phyloP scores from a whole-genome alignment of 192 early-diverging fungal species.

The Geranomyces michiganensis region DNA sequence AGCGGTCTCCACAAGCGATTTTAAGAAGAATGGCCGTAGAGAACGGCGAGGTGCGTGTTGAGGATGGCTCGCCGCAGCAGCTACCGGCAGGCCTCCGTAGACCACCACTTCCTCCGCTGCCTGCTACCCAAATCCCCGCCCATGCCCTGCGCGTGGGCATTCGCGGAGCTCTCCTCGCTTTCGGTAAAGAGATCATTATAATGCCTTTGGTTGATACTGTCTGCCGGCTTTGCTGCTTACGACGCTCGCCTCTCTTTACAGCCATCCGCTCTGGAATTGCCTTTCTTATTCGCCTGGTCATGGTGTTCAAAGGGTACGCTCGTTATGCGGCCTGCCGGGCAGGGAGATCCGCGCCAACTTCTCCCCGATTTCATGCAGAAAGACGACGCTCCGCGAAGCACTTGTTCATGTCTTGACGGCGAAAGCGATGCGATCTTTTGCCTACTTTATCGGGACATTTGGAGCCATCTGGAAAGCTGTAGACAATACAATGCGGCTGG shows the following conservation, averaged over 20 bases:
- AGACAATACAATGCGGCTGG: background rate
- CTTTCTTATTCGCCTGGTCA: conserved; percentile 11
- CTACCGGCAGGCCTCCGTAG: too few species aligned
- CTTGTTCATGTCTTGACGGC: background rate
- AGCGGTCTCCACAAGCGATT: too few species aligned
- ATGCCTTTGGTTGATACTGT: too few species aligned
- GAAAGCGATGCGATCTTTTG: background rate
- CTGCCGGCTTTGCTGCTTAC: background rate
- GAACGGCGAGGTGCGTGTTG: too few species aligned
- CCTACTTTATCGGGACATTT: conserved; percentile 12
- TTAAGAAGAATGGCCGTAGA: too few species aligned
- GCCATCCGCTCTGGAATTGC: conserved; percentile 10
- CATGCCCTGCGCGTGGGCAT: conserved; percentile 19
- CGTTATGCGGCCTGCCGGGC: background rate
- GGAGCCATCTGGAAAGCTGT: conserved; percentile 10
- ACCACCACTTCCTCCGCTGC: background rate
- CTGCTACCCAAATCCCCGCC: conserved; percentile 4
- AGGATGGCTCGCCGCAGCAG: too few species aligned
- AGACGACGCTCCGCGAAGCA: background rate
- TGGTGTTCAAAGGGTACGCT: conserved; percentile 5
- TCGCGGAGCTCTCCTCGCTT: conserved; percentile 6
- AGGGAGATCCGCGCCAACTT: too few species aligned
- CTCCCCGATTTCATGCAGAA: background rate
- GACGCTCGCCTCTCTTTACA: background rate
- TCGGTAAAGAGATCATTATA: conserved; percentile 4